These are phyloP conservation scores for Teunomyces lycoperdinae DNA, from an alignment of 805 yeast species.

Conservation along the genomic window DNA sequence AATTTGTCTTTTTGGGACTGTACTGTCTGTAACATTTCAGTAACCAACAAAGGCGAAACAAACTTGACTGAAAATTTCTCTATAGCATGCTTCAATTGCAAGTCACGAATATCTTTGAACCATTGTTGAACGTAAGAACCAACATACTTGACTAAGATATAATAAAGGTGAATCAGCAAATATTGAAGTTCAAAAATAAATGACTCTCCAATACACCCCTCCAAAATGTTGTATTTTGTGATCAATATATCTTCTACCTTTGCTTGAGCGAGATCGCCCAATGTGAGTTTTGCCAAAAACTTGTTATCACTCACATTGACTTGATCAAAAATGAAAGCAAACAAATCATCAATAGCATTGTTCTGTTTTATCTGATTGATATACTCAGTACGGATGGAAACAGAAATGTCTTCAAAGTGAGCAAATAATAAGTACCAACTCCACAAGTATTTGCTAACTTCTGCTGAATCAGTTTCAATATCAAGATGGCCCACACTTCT, in stretches of 20 bases:
- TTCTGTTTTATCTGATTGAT: conserved; percentile 50
- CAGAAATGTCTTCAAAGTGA: conserved; percentile 64
- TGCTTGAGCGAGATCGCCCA: conserved; percentile 8
- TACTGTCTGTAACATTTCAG: conserved; percentile 53
- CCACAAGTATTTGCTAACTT: conserved; percentile 51
- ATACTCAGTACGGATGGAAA: conserved; percentile 59
- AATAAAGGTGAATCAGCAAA: conserved; percentile 50
- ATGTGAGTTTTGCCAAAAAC: conserved; percentile 17
- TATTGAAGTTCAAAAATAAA: conserved; percentile 34
- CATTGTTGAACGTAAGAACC: conserved; percentile 63
- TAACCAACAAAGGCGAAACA: conserved; percentile 64
- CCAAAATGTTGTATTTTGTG: conserved; percentile 17
- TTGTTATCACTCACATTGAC: conserved; percentile 38
- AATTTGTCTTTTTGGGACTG: conserved; percentile 37
- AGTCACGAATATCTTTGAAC: conserved; percentile 69
- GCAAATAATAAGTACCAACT: conserved; percentile 63
- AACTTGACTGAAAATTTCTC: conserved; percentile 60
- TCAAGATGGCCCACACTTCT: conserved; percentile 11
- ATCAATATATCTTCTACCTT: conserved; percentile 15
- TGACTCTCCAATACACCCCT: conserved; percentile 19
- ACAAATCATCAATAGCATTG: conserved; percentile 46
- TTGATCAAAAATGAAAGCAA: conserved; percentile 54
- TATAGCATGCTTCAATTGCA: conserved; percentile 55
- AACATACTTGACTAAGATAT: conserved; percentile 44
- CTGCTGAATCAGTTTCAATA: conserved; percentile 13